phyloP scores from a whole-genome alignment of 352 stramenopile genomes.

The Peronospora destructor region DNA sequence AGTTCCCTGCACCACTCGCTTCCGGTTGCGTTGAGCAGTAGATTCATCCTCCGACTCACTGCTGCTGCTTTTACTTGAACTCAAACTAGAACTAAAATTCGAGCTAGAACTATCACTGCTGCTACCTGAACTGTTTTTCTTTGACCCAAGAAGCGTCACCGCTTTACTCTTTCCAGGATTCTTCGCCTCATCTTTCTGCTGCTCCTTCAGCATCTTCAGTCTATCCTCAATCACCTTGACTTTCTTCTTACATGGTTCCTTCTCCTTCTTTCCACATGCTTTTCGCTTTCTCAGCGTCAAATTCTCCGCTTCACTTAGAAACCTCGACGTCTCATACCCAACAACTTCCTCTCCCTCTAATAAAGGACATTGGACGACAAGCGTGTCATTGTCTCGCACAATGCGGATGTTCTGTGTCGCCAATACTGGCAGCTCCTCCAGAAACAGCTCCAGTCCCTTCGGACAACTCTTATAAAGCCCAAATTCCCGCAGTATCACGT shows the following conservation, averaged over 20 bases:
- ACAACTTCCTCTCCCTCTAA: not conserved
- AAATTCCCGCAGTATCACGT: conserved; percentile 55
- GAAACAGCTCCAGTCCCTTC: conserved; percentile 40
- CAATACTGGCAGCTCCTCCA: conserved; percentile 56
- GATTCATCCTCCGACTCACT: conserved; percentile 14
- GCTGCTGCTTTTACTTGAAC: conserved; percentile 9
- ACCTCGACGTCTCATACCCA: conserved; percentile 4
- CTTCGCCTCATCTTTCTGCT: not conserved
- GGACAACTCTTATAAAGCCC: conserved; percentile 39
- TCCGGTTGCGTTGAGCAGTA: conserved; percentile 6
- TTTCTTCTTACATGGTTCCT: conserved; percentile 10
- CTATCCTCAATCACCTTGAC: conserved; percentile 3
- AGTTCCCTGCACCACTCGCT: conserved; percentile 2
- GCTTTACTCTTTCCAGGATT: not conserved
- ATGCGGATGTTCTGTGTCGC: conserved; percentile 50
- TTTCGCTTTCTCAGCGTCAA: conserved; percentile 14
- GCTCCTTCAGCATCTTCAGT: conserved; percentile 3
- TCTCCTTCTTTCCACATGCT: conserved; percentile 4
- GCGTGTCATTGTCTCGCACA: conserved; percentile 55
- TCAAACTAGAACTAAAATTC: conserved; percentile 6
- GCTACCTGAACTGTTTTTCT: conserved; percentile 1
- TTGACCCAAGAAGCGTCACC: not conserved
- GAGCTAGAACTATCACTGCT: not conserved
- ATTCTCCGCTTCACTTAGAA: conserved; percentile 9
- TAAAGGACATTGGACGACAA: conserved; percentile 41